Evolutionary conservation across 2,329 filamentous ascomycete species (phyloP), one percentile per base, ranked within the genome.

Genomic region (Alternaria sp.): DNA sequence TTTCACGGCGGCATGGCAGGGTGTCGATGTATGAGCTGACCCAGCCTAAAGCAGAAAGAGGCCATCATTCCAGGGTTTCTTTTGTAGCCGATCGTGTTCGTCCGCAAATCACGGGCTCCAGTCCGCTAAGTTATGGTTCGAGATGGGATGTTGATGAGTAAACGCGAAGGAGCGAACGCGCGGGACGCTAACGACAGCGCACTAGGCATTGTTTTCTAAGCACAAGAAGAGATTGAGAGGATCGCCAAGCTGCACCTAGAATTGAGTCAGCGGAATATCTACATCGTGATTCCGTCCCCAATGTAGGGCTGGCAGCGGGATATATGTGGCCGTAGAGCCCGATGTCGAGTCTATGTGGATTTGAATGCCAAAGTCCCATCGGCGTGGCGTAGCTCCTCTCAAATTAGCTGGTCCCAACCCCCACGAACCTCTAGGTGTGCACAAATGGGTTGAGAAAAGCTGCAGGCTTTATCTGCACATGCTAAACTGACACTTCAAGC

Each of bases 1-100:
- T 56, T 56, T 56, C 51, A 56, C 45, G 30, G 44, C 19, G 51
- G 43, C 43, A 56, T 49, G 52, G 23, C 40, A 32, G 49, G 19
- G 44, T 8, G 7, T 40, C 5, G 36, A 40, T 40, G 36, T 4
- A 40, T 40, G 36, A 40, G 3, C 36, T 17, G 36, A 44, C 23
- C 15, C 5, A 19, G 7, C 44, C 30, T 23, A 2, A 12, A 50
- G 19, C 25, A 30, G 49, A 12, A 40, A 40, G 28, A 40, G 13
- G 10, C 17, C 17, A 21, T 28, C 10, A n/a, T 17, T 23, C 23
- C 47, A 32, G 13, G 45, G 23, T 15, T 12, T 44, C 25, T 17
- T 4, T 19, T 11, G 28, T 5, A 3, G 13, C 25, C 9, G 30
- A 26, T 47, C 28, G 28, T 44, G 32, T 44, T 44, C 3, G 51